Percentiles rank a stretch among this genome's conserved stretches.
Evolutionary conservation across 768 basidiomycete genomes (phyloP).

Genomic region (Roridomyces roridus): DNA sequence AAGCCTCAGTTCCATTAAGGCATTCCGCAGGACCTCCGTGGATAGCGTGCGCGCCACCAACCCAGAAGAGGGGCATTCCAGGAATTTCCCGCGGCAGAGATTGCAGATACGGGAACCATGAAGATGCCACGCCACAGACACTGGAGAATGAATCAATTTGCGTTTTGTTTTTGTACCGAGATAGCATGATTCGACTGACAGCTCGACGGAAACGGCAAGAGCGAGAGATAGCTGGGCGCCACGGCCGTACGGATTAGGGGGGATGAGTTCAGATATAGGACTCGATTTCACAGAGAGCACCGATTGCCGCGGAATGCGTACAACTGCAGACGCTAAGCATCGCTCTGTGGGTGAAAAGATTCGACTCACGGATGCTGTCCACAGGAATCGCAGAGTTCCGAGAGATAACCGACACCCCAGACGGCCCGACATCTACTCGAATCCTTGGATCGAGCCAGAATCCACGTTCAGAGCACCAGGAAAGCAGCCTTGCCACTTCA

Average conservation of each 20-base stretch:
- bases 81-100: conserved; percentile 60
- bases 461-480: conserved; percentile 56
- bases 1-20: conserved; percentile 52
- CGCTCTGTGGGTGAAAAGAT: background rate
- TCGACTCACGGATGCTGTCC: conserved; percentile 43
- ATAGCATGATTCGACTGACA: conserved; percentile 49
- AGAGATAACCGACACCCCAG: conserved; percentile 45
- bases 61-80: conserved; percentile 72
- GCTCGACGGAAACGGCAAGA: conserved; percentile 67
- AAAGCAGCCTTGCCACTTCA: conserved; percentile 38
- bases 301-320: conserved; percentile 64
- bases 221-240: conserved; percentile 66
- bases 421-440: conserved; percentile 35
- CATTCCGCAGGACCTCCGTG: conserved; percentile 37
- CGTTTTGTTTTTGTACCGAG: background rate
- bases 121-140: conserved; percentile 52
- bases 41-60: conserved; percentile 31
- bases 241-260: conserved; percentile 56
- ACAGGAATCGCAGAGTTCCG: conserved; percentile 36
- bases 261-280: conserved; percentile 50
- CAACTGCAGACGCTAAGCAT: conserved; percentile 49
- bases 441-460: conserved; percentile 55
- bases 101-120: conserved; percentile 71
- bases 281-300: conserved; percentile 69
- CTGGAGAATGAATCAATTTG: conserved; percentile 38